These are phyloP conservation scores for Umbilicus rupestris DNA, from an alignment of 164 flowering plant genomes.

Conservation along the genomic window DNA sequence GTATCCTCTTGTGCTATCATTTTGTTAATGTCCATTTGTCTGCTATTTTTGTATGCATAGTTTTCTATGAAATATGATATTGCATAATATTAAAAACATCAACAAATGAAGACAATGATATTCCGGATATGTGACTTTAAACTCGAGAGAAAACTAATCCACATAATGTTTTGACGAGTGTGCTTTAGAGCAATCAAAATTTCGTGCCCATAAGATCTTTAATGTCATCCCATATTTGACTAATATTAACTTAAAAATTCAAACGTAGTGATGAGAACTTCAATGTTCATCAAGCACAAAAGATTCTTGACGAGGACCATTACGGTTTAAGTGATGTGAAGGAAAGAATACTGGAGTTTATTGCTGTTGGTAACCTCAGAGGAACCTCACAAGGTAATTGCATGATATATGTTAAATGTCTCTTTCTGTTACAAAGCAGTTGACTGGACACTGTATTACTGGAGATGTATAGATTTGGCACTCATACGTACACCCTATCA, in stretches of 20 bases:
- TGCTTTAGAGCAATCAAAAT: neutral
- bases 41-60: neutral
- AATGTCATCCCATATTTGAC: neutral
- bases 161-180: neutral
- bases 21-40: neutral
- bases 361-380: conserved; percentile 94
- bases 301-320: conserved; percentile 94
- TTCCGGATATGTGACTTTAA: neutral
- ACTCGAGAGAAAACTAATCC: neutral
- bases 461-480: too few relatives aligned
- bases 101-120: too few relatives aligned
- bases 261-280: conserved; percentile 92
- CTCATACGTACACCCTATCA: too few relatives aligned
- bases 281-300: conserved; percentile 75
- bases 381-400: conserved; percentile 86
- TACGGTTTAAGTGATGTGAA: conserved; percentile 95
- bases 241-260: conserved; percentile 1
- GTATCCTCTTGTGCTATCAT: conserved; percentile 19
- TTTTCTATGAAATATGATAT: neutral
- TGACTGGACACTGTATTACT: neutral
- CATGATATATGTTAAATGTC: neutral
- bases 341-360: conserved; percentile 97
- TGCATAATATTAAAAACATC: too few relatives aligned
- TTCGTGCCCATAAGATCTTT: neutral
- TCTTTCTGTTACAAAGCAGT: neutral